Evolutionary conservation across 176 grass and related monocot genomes (phyloP), one percentile per base, ranked within the genome.

Genomic region (Tillandsia fasciculata): DNA sequence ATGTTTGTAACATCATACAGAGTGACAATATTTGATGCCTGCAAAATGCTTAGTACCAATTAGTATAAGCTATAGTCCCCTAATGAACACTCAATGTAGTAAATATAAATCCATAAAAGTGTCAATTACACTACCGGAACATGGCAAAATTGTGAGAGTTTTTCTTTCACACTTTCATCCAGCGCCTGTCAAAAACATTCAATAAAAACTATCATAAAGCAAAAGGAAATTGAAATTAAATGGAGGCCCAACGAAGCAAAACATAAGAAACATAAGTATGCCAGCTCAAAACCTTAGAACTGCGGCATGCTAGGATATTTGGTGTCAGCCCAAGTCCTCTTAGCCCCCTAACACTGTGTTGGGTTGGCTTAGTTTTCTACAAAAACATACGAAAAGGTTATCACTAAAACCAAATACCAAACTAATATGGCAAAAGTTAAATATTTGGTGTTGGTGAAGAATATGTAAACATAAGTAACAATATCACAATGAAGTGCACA

Each of bases 331-430:
- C 94, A 51, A 93, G 94, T 83, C 87, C 87, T 87, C 94, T 87
- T 75, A 99, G 81, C 2, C 80, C 72, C 12, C 87, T 74, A 72
- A 99, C 94, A 63, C 94, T 99, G 70, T 99, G 94, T 52, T 99
- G 94, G 12, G 94, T 99, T 61, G 94, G 94, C 70, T 99, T 99
- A 64, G 94, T 99, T 93, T 99, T 99, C 94, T 99, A 56, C 23
- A 80, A 28, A 71, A 77, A 78, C 68, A 52, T 51, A 52, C 48
- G 48, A 73, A 50, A 68, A 74, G 11, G 11, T 49, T 13, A 75
- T 81, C 29, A 79, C 57, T 75, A 27, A 28, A 76, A 83, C 56
- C 11, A 23, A 18, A 59, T 59, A 61, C 22, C 56, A 61, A 18
- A 61, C 56, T 20, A 18, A 61, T 18, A 18, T 10, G 15, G 56